A percentile compares a stretch with the other conserved stretches of the same genome.
phyloP scores from a whole-genome alignment of 2,329 filamentous ascomycete species.

The Neofusicoccum umdonicola region DNA sequence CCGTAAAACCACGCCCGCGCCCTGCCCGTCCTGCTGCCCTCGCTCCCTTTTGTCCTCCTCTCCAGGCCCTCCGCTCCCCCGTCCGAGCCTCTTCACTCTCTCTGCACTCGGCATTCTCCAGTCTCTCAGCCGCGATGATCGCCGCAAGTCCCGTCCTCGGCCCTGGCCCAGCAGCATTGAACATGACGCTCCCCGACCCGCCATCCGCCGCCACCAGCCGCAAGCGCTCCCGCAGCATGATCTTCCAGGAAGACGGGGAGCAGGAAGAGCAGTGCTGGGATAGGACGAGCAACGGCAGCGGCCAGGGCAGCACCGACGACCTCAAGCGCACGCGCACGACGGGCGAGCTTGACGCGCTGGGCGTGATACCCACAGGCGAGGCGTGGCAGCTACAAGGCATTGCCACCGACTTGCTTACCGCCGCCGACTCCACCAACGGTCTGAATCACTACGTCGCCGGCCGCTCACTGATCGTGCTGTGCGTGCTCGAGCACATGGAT shows the following conservation, averaged over 20 bases:
- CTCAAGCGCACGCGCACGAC: conserved; percentile 36
- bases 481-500: conserved; percentile 13
- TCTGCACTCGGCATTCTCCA: neutral
- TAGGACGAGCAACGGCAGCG: neutral
- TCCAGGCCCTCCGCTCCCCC: no score
- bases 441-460: neutral
- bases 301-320: neutral
- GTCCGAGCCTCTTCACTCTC: neutral
- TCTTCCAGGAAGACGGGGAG: neutral
- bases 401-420: neutral
- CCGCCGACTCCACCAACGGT: conserved; percentile 17
- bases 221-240: conserved; percentile 16
- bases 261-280: neutral
- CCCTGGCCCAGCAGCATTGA: neutral
- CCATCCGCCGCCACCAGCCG: neutral
- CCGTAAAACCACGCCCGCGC: conserved; percentile 1
- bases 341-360: conserved; percentile 36
- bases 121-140: neutral
- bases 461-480: neutral
- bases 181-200: neutral
- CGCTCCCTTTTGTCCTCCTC: neutral
- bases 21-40: neutral
- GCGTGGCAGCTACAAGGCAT: conserved; percentile 34
- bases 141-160: neutral
- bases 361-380: conserved; percentile 26